Base-by-base conservation (phyloP, 495 filamentous ascomycete species). In the Aspergillus kassunensis region DNA sequence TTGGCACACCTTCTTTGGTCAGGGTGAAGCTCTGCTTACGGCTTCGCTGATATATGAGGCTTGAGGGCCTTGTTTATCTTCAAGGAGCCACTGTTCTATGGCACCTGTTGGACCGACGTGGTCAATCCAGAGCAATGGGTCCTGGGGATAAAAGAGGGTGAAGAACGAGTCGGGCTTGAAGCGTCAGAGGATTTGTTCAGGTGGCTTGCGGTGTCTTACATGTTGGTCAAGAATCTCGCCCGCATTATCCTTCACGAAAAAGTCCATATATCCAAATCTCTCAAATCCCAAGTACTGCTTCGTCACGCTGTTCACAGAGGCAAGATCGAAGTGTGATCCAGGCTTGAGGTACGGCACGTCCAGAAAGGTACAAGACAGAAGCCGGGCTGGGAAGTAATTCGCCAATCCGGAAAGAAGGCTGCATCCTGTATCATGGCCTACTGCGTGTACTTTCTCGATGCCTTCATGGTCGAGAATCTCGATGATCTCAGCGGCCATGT, bases 401-500 rank as follows among this genome's bases (percentile, higher is more conserved):
- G 48, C 62, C 2, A 68, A 12, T 18, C 68, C 49, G 3, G 64
- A 64, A 19, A 68, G 60, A 20, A 71, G 37, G 6, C 52, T 54
- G 44, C 64, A 63, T 2, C 61, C 66, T 49, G 52, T 71, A 50
- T 67, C 61, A 23, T 64, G 64, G n/a, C 48, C 54, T 2, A 66
- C 61, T 16, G 51, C 56, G 25, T 60, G 52, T 13, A 56, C 56
- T 27, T 46, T 37, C 18, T 19, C n/a, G 7, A 54, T 19, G 2
- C 43, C 37, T 37, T 65, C 59, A 12, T 46, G 19, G 29, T 70
- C 60, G 16, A 76, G 39, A 10, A 77, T 55, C 21, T 62, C 59
- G 36, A 68, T 53, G n/a, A 76, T 57, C n/a, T 77, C 61, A 3
- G 35, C 59, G 6, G 62, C 47, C 66, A 75, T 74, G 3, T 20